These are phyloP conservation scores for Ascochyta koolunga DNA, from an alignment of 2,329 filamentous ascomycete genomes.

Conservation along the genomic window DNA sequence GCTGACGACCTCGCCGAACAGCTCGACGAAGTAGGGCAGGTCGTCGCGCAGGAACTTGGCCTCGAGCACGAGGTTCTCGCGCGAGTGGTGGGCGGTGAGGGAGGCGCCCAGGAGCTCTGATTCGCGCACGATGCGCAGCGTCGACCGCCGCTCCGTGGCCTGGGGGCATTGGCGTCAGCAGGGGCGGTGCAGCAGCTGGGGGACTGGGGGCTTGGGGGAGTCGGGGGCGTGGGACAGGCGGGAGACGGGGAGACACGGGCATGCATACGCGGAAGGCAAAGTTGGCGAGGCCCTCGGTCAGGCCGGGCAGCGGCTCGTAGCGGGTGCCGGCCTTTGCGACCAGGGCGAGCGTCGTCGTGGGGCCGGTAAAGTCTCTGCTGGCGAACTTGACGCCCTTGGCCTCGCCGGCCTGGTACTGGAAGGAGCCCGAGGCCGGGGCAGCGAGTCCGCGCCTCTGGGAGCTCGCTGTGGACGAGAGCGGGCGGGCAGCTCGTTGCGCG, in stretches of 20 bases:
- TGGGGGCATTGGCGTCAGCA: constrained; percentile 45
- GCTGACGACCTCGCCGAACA: constrained; percentile 88
- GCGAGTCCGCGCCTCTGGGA: constrained; percentile 69
- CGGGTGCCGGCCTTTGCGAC: constrained; percentile 94
- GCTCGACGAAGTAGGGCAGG: constrained; percentile 95
- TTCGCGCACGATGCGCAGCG: constrained; percentile 91
- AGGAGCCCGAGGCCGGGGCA: constrained; percentile 73
- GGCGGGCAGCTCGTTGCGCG: constrained; percentile 67
- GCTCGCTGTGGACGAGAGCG: constrained; percentile 58
- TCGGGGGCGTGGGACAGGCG: too few species aligned
- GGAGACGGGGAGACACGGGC: too few species aligned
- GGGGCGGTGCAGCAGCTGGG: constrained; percentile 1
- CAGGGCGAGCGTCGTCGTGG: constrained; percentile 87
- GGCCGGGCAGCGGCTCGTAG: constrained; percentile 87
- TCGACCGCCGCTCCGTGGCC: constrained; percentile 87
- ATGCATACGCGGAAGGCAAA: constrained; percentile 95
- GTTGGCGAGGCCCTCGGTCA: constrained; percentile 87
- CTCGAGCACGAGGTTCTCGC: constrained; percentile 90
- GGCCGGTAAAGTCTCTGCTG: constrained; percentile 84
- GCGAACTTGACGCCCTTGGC: constrained; percentile 90
- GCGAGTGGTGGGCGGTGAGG: constrained; percentile 85
- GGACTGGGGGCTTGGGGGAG: neutral
- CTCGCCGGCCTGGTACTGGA: constrained; percentile 87
- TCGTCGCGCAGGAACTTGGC: constrained; percentile 95
- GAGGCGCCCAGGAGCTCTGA: constrained; percentile 92